Percentiles rank a stretch among this genome's conserved stretches.
phyloP scores from a whole-genome alignment of 768 basidiomycete genomes.

The Mycena venus region DNA sequence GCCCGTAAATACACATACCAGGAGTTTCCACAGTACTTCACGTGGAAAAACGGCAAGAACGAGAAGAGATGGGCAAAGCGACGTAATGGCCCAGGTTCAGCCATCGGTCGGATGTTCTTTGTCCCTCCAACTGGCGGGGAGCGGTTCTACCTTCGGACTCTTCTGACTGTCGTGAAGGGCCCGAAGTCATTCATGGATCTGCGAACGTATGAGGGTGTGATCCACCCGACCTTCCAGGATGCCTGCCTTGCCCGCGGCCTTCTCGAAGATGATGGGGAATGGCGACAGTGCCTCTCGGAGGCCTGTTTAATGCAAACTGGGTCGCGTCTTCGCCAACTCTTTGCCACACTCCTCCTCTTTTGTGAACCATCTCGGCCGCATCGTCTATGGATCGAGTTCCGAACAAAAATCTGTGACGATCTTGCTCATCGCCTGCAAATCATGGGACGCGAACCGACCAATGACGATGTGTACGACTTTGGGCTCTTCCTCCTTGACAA shows the following conservation, averaged over 20 bases:
- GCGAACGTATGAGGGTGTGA: conserved; percentile 37
- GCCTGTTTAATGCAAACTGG: conserved; percentile 55
- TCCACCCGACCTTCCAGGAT: conserved; percentile 49
- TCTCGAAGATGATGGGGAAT: conserved; percentile 62
- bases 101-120: conserved; percentile 50
- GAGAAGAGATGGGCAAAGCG: conserved; percentile 16
- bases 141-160: conserved; percentile 52
- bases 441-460: conserved; percentile 31
- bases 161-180: conserved; percentile 55
- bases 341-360: conserved; percentile 54
- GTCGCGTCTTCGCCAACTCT: conserved; percentile 48
- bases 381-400: conserved; percentile 51
- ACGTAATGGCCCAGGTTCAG: conserved; percentile 23
- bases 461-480: conserved; percentile 55
- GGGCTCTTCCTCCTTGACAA: conserved; percentile 55
- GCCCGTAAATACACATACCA: conserved; percentile 44
- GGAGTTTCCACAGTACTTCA: conserved; percentile 49
- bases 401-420: conserved; percentile 56
- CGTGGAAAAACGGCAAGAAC: conserved; percentile 36
- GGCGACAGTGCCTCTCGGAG: conserved; percentile 57
- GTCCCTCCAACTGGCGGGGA: conserved; percentile 47
- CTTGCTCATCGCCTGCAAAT: conserved; percentile 39
- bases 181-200: conserved; percentile 44
- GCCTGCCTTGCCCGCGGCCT: conserved; percentile 59
- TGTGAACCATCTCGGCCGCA: conserved; percentile 50